These are phyloP conservation scores for Colletotrichum sp. DNA, from an alignment of 2,329 filamentous ascomycete genomes.

Conservation along the genomic window DNA sequence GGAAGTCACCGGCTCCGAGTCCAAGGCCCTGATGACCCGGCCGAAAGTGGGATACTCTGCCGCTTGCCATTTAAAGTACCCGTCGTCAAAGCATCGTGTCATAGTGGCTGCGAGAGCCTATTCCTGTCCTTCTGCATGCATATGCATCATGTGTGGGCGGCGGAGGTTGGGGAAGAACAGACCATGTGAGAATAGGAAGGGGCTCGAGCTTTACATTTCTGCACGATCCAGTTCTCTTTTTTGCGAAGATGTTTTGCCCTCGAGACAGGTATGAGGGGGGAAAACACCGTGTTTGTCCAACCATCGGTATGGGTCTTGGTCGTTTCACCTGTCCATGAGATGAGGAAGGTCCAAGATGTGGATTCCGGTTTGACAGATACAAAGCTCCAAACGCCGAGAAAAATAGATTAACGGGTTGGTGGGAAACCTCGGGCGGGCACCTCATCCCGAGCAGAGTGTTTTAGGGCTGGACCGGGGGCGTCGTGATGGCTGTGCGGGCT, in stretches of 20 bases:
- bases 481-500: not conserved
- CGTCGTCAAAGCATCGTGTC: not conserved
- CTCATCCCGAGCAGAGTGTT: not conserved
- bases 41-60: not conserved
- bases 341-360: not conserved
- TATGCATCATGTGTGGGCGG: not conserved
- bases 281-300: not conserved
- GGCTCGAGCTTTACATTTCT: not conserved
- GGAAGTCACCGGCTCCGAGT: constrained; percentile 4
- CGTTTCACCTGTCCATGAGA: not conserved
- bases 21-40: not conserved
- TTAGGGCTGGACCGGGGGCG: not conserved
- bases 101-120: not conserved
- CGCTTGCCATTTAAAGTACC: not conserved
- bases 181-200: not conserved
- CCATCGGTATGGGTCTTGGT: not conserved
- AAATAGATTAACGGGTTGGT: not conserved
- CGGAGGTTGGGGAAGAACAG: not conserved
- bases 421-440: not conserved
- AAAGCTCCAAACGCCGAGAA: not conserved
- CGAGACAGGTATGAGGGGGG: not conserved
- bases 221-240: no score
- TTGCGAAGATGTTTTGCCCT: not conserved
- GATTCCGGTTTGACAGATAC: not conserved
- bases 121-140: not conserved